Base-by-base conservation (phyloP, 768 basidiomycete genomes). In the Termitomyces sp. region DNA sequence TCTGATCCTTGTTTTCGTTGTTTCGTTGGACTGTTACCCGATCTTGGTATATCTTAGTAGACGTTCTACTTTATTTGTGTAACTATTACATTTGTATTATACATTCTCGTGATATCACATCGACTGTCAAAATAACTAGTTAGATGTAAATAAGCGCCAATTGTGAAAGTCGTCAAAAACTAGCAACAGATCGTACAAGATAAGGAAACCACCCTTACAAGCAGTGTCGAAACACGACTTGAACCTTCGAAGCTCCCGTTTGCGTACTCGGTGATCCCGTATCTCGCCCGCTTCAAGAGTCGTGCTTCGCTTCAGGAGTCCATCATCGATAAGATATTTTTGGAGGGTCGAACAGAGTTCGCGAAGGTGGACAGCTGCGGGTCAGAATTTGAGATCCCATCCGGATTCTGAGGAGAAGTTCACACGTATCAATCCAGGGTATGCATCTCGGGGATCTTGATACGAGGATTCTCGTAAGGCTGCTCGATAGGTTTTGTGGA, bases 241-340 rank as follows among this genome's bases (percentile, higher is more conserved):
- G n/a, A n/a, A n/a, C n/a, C n/a, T n/a, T n/a, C n/a, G 28, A 28
- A 28, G 28, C 28, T 28, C 28, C 28, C 28, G 28, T 28, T 55
- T 36, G 63, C n/a, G n/a, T n/a, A n/a, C n/a, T n/a, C n/a, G n/a
- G n/a, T n/a, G n/a, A n/a, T n/a, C n/a, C n/a, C n/a, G n/a, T n/a
- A n/a, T n/a, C n/a, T n/a, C n/a, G n/a, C n/a, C n/a, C n/a, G n/a
- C n/a, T n/a, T n/a, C n/a, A n/a, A n/a, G n/a, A n/a, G n/a, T n/a
- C n/a, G n/a, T 60, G 67, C 79, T 78, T 46, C 74, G 71, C 38
- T 60, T 58, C 67, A 74, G 71, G 48, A 78, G 61, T n/a, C 71
- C 70, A 18, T 73, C 71, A 24, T 79, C 79, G 20, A 68, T 51
- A n/a, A 71, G 72, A 59, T 75, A 67, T 42, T 67, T 61, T 49